Base-by-base conservation (phyloP, 208 protist genomes). In the Leishmania lainsoni region DNA sequence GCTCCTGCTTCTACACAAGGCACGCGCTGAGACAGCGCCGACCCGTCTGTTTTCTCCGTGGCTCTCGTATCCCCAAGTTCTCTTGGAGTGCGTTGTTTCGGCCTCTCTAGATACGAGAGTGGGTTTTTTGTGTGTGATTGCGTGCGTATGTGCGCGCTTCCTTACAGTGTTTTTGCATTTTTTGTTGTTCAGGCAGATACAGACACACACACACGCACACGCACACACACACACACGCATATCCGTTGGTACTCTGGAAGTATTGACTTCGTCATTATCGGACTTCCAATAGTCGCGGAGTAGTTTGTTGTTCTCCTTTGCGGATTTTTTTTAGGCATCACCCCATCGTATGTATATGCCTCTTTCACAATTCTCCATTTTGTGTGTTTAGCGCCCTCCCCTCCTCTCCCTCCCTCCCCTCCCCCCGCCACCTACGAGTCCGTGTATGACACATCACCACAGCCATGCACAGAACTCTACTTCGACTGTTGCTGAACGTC, bases 401-500 rank as follows among this genome's bases (percentile, higher is more conserved):
- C 35, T 16, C 35, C 63, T 14, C 63, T n/a, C 39, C 16, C 5
- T 5, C 14, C 35, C 12, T 48, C 17, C 16, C 65, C 65, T n/a
- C 20, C 20, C 68, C 51, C 35, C 35, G 12, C 29, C 49, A 45
- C 51, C 49, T 61, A 14, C 48, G 10, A 14, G n/a, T 35, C 20
- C 14, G 49, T 4, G n/a, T 12, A n/a, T 39, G 26, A 71, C 56
- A n/a, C 39, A 48, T 56, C 14, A 49, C 71, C 9, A 17, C 22
- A 29, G 87, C 83, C 76, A 83, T 95, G 81, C 86, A 89, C 5
- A 83, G 85, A 12, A 94, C 88, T 2, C 39, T 86, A 0, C 29
- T 81, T 2, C 71, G 77, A 5, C 78, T 83, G 2, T 82, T 97
- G 52, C 81, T 96, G 74, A 97, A 95, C 78, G 88, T 96, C 12